Base-by-base conservation (phyloP, 495 filamentous ascomycete genomes). In the Pyrenula massariospora region DNA sequence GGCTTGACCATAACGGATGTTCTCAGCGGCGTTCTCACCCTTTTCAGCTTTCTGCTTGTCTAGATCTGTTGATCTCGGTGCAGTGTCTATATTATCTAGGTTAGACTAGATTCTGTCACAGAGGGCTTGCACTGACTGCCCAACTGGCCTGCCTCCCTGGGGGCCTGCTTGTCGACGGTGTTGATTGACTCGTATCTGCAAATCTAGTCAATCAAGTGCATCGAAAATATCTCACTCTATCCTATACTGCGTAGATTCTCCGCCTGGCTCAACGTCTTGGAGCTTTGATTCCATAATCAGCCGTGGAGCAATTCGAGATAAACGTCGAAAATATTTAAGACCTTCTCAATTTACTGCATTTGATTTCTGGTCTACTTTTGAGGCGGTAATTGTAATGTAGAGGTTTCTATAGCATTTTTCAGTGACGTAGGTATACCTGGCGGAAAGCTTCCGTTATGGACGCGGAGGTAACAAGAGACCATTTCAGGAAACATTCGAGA, bases 201-300 rank as follows among this genome's bases (percentile, higher is more conserved):
- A 50, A 62, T 0, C 22, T n/a, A 57, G 11, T 20, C 12, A 12
- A 31, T 25, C 54, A 48, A 36, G 20, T 42, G 19, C 12, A 11
- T 12, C 25, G 25, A 36, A n/a, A 52, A 20, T 52, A 20, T 36
- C 22, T 50, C 19, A 21, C 19, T 19, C 12, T 22, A 24, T 59
- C 71, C n/a, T n/a, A 53, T 70, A 84, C 80, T 84, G 84, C 3
- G 79, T 79, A 58, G 69, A 72, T 65, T 86, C 81, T 52, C 84
- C 84, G 57, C 84, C 84, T 42, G 79, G 75, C 56, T 76, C 77
- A 36, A 77, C 83, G 59, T 84, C 78, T 69, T 85, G 73, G 3
- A 87, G 69, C 58, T 70, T 69, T 42, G 31, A 42, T 15, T 42
- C 31, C 31, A 42, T 42, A 15, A 42, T 42, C 5, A 42, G 5